Evolutionary conservation across 73 alveolate genomes (phyloP).

Genomic region (Stentor coeruleus): DNA sequence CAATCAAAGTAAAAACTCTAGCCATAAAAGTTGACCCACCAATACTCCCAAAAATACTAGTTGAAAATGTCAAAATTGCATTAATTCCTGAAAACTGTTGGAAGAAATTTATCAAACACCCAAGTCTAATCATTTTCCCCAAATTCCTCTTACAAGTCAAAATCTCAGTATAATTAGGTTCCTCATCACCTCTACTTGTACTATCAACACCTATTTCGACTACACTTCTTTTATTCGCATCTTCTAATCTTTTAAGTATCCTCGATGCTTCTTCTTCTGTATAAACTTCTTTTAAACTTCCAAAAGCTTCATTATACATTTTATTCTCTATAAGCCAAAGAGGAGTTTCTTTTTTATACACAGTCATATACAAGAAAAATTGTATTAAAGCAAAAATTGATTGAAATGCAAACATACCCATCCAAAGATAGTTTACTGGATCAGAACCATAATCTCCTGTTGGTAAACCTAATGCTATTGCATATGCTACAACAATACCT

Average conservation of each 20-base stretch:
- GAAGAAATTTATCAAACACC: background rate
- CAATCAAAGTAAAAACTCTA: constrained; percentile 16
- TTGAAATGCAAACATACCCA: constrained; percentile 22
- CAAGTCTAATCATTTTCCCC: background rate
- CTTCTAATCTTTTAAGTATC: background rate
- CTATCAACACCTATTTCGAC: too few species aligned
- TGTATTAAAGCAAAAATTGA: background rate
- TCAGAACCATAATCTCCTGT: background rate
- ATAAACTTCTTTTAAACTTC: background rate
- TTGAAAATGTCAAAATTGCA: background rate
- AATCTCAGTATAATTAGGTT: background rate
- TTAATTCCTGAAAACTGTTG: constrained; percentile 13
- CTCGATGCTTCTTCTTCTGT: background rate
- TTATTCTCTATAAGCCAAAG: constrained; percentile 1
- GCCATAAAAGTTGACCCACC: background rate
- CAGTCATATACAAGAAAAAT: background rate
- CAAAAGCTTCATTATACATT: background rate
- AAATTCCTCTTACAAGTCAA: background rate
- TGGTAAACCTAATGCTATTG: background rate
- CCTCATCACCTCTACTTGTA: too few species aligned
- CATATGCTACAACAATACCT: background rate
- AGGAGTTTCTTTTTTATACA: background rate
- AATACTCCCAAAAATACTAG: background rate
- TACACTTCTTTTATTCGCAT: too few species aligned
- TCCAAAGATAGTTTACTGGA: background rate